Base-by-base conservation (phyloP, 2,329 filamentous ascomycete genomes). In the Trichoderma pleuroti region DNA sequence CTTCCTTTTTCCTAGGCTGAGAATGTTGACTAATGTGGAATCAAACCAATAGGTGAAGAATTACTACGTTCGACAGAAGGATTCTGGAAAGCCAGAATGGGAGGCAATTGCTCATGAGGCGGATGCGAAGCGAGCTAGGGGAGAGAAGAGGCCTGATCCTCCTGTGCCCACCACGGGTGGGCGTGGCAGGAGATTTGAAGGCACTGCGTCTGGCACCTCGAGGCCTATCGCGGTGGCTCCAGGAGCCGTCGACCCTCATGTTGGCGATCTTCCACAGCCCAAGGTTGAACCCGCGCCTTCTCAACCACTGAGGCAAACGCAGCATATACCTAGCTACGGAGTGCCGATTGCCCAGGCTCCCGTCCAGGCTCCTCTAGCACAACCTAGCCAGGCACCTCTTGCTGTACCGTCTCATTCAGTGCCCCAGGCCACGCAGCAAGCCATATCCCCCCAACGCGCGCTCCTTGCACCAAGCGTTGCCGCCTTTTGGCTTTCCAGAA, bases 21-120 rank as follows among this genome's bases (percentile, higher is more conserved):
- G n/a, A 30, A 28, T 21, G 16, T 39, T 49, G 60, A 34, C 36
- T 68, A 42, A 63, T 18, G 16, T 14, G 26, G 9, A 30, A 12
- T 16, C 24, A 26, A n/a, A 21, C 24, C 60, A 56, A 74, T 76
- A 91, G 88, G 89, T 91, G 28, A 91, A 91, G 76, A 92, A 92
- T 75, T 91, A 90, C 76, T 92, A 87, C 74, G 84, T 86, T 28
- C 85, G 90, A 5, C 87, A 90, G 75, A 88, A 89, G 76, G 89
- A 91, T 73, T 84, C 85, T 72, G 81, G 82, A 21, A 88, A 87
- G 74, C 80, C 82, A 3, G 88, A 90, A 64, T 91, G 87, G 86
- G 88, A 89, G 72, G 79, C 79, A 7, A 84, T 91, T 71, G 87
- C 89, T 1, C 82, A 81, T 64, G 88, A 90, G 59, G 88, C 90